Evolutionary conservation across 495 filamentous ascomycete genomes (phyloP), one percentile per base, ranked within the genome.

Genomic region (Hypoxylon rickii): DNA sequence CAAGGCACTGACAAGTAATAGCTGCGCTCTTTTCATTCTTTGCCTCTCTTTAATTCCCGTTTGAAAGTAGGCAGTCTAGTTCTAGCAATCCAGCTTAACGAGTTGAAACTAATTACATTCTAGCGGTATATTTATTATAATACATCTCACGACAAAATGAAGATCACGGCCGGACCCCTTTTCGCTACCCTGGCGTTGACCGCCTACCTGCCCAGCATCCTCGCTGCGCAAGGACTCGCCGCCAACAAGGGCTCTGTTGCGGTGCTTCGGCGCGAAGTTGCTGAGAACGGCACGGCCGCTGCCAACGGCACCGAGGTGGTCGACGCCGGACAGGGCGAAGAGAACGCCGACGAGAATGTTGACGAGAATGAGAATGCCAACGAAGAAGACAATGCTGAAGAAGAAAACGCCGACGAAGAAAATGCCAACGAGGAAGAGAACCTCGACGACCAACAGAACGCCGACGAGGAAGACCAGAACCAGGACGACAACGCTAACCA

Each of bases 21-120:
- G 64, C 64, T 65, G 64, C 24, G 64, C 61, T 67, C 64, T 46
- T 44, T 54, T 38, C 7, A 41, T 65, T 65, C 64, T 57, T n/a
- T 40, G 58, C 7, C 40, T 50, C 20, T 51, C 46, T 11, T 62
- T 47, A 47, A 44, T 7, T n/a, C 11, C 58, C 64, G 64, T 65
- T 65, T 62, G 64, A 62, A 51, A 65, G 64, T 66, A 51, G 40
- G 60, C 16, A 0, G 15, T 44, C 19, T 22, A 17, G 12, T n/a
- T 34, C 32, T 34, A n/a, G 11, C 32, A n/a, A 5, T 2, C 13
- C 32, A n/a, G 10, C 8, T n/a, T 6, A 34, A n/a, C n/a, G n/a
- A n/a, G n/a, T 12, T 12, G 10, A 5, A 34, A 34, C 32, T 34
- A n/a, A 34, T 13, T 38, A 6, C 3, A 5, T 17, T 41, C 3